Evolutionary conservation across 805 yeast genomes (phyloP), one percentile per base, ranked within the genome.

Genomic region (Brettanomyces nanus): DNA sequence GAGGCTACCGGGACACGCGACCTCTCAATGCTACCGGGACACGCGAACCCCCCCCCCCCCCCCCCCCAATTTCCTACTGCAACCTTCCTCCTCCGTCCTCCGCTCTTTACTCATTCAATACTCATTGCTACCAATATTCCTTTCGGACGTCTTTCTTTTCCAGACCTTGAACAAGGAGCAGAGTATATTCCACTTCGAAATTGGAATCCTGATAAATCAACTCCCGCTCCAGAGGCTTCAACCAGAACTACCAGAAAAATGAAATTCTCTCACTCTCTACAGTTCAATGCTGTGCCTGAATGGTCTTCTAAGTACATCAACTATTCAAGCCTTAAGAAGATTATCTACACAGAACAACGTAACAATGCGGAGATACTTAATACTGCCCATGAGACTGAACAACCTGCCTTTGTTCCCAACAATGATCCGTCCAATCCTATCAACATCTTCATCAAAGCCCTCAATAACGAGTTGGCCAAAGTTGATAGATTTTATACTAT

Each of bases 201-300:
- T 28, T 28, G 30, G 30, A 6, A 10, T 6, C 7, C 30, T 28
- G 26, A 23, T 23, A 23, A 7, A 23, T n/a, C n/a, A n/a, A n/a
- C n/a, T n/a, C n/a, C n/a, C n/a, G n/a, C n/a, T n/a, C n/a, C n/a
- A n/a, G n/a, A n/a, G n/a, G n/a, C n/a, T n/a, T n/a, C n/a, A n/a
- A n/a, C n/a, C n/a, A n/a, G n/a, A n/a, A n/a, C n/a, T n/a, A n/a
- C n/a, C n/a, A n/a, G n/a, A 31, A 35, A 18, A 20, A 90, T 90
- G 98, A 90, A 90, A 72, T 90, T 90, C 64, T 82, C 95, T 19
- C 95, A 89, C 56, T 85, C 96, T 5, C 65, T 90, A 46, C 96
- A 90, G 69, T 89, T 90, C 63, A 90, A 90, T 60, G 95, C 97
- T 19, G 97, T 92, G 4, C 97, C 98, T 2, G 97, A 92, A 59